phyloP scores from a whole-genome alignment of 139 green algal genomes.

The Coelastrella sp. region DNA sequence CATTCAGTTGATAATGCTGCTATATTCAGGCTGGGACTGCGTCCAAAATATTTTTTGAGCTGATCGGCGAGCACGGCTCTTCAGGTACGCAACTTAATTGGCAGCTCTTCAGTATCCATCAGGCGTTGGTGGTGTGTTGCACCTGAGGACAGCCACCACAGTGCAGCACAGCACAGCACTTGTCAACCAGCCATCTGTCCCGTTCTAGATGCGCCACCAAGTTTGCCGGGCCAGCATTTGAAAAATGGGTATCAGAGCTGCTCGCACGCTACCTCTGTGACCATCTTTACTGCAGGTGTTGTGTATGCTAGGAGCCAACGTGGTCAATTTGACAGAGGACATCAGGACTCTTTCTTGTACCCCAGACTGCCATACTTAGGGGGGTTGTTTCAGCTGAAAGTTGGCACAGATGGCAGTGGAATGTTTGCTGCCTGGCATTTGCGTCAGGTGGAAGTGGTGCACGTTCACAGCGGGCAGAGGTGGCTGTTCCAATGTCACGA shows the following conservation, averaged over 20 bases:
- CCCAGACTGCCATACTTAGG: slow-evolving; percentile 69
- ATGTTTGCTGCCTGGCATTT: slow-evolving; percentile 78
- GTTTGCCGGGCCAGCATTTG: not conserved
- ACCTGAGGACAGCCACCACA: not conserved
- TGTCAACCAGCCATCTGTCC: too few species aligned
- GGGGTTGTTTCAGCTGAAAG: slow-evolving; percentile 57
- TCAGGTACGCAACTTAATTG: slow-evolving; percentile 46
- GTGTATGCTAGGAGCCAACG: slow-evolving; percentile 37
- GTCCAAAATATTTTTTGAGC: slow-evolving; percentile 74
- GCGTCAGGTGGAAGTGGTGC: slow-evolving; percentile 65
- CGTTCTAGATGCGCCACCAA: not conserved
- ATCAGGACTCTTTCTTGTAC: slow-evolving; percentile 69
- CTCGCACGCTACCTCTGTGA: not conserved
- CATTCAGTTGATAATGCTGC: not conserved
- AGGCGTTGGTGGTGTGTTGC: not conserved
- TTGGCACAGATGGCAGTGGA: slow-evolving; percentile 71
- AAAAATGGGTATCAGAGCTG: not conserved
- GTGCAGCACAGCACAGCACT: too few species aligned
- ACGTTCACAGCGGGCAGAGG: slow-evolving; percentile 59
- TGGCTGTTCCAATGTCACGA: slow-evolving; percentile 72
- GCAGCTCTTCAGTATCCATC: not conserved
- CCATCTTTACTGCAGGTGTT: slow-evolving; percentile 45
- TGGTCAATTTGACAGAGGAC: slow-evolving; percentile 62
- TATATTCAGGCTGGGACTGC: not conserved
- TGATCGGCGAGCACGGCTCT: slow-evolving; percentile 72